Conservation (phyloP, 345 rosid genomes). For the Theobroma cacao region DNA sequence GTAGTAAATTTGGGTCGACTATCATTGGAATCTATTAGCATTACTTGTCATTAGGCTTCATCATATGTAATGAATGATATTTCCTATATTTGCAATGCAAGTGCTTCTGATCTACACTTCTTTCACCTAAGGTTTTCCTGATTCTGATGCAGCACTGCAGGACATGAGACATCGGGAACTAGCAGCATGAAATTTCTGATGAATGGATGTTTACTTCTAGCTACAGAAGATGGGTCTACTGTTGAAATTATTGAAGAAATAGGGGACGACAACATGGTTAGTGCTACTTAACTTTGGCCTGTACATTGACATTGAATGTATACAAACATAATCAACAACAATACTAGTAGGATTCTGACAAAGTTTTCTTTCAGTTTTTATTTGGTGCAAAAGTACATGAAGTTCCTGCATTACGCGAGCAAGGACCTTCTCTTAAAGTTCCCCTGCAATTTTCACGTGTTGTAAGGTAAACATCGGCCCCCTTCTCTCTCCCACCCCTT, state of each 20-base stretch:
- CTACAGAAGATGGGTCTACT: conserved; percentile 46
- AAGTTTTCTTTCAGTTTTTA: conserved; percentile 29
- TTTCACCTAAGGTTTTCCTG: background rate
- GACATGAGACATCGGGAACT: conserved; percentile 54
- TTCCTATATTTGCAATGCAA: background rate
- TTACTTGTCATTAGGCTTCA: conserved; percentile 1
- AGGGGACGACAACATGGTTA: conserved; percentile 46
- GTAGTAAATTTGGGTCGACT: background rate
- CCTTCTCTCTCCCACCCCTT: background rate
- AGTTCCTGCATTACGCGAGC: conserved; percentile 35
- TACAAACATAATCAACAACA: background rate
- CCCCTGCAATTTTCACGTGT: conserved; percentile 52
- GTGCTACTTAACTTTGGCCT: background rate
- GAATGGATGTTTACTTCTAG: conserved; percentile 53
- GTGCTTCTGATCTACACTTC: background rate
- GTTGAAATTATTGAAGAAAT: conserved; percentile 45
- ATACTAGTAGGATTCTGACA: conserved; percentile 5
- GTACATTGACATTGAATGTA: background rate
- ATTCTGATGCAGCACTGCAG: conserved; percentile 39
- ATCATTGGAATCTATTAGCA: background rate
- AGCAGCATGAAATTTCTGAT: conserved; percentile 47
- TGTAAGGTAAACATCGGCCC: conserved; percentile 30
- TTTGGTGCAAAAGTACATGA: conserved; percentile 43
- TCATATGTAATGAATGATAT: background rate
- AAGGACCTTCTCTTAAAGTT: conserved; percentile 28